Percentiles rank a stretch among this genome's conserved stretches.
These are phyloP conservation scores for Debaryomyces subglobosus DNA, from an alignment of 1,139 yeast genomes.

Conservation along the genomic window DNA sequence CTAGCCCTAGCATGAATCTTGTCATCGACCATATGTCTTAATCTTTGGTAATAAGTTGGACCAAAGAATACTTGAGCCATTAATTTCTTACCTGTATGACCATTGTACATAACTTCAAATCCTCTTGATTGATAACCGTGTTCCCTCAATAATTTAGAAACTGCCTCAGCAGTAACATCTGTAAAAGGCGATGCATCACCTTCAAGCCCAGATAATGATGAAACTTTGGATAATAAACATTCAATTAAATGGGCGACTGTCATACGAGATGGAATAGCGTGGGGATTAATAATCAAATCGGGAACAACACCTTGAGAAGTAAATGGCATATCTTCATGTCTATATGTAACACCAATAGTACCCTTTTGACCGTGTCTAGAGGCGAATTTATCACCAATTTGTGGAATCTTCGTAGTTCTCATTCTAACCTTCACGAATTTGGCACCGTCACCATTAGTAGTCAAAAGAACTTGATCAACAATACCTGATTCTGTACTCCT, in stretches of 20 bases:
- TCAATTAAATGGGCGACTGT: conserved; percentile 99
- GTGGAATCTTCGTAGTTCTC: conserved; percentile 98
- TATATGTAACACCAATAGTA: conserved; percentile 98
- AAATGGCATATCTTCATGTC: conserved; percentile 99
- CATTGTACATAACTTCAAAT: conserved; percentile 96
- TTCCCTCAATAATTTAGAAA: conserved; percentile 86
- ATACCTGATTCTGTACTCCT: conserved; percentile 98
- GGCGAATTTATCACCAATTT: conserved; percentile 98
- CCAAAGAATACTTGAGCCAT: conserved; percentile 99
- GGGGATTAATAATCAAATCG: conserved; percentile 95
- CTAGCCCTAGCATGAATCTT: conserved; percentile 99
- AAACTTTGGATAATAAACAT: conserved; percentile 93
- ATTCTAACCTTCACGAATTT: conserved; percentile 97
- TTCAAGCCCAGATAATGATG: conserved; percentile 91
- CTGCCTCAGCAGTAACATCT: conserved; percentile 96
- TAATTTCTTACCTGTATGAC: conserved; percentile 96
- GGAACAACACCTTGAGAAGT: conserved; percentile 97
- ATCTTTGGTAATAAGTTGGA: conserved; percentile 96
- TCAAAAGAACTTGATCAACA: conserved; percentile 94
- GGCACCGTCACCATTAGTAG: conserved; percentile 97
- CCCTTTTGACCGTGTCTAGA: conserved; percentile 99
- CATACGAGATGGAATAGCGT: conserved; percentile 99
- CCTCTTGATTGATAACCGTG: conserved; percentile 99
- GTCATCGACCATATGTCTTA: conserved; percentile 99
- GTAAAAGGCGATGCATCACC: conserved; percentile 99